Evolutionary conservation across 495 filamentous ascomycete species (phyloP).

Genomic region (Cercophora newfieldiana): DNA sequence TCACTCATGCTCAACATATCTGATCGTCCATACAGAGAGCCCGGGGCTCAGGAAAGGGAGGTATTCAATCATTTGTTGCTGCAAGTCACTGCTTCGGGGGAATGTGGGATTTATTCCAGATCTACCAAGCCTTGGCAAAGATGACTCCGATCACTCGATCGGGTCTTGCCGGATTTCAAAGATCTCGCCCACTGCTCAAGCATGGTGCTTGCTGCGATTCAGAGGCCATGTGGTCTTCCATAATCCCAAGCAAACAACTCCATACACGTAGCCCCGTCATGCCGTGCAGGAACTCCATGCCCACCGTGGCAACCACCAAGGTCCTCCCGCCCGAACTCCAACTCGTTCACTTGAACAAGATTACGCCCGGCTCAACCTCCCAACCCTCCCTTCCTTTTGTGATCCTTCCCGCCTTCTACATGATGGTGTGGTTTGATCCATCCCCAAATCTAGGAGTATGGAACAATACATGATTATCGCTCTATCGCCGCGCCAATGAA

Average conservation of each 20-base stretch:
- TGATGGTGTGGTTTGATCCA: conserved; percentile 32
- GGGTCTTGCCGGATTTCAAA: conserved; percentile 13
- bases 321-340: conserved; percentile 21
- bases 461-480: conserved; percentile 35
- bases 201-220: neutral
- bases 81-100: conserved; percentile 1
- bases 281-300: conserved; percentile 22
- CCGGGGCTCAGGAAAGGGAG: neutral
- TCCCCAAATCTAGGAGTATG: conserved; percentile 27
- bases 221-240: neutral
- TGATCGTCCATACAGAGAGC: neutral
- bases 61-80: neutral
- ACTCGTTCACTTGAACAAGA: conserved; percentile 29
- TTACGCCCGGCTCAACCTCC: conserved; percentile 21
- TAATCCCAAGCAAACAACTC: conserved; percentile 1
- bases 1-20: neutral
- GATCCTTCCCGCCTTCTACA: conserved; percentile 29
- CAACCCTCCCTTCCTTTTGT: conserved; percentile 14
- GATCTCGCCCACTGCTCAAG: conserved; percentile 5
- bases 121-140: conserved; percentile 14
- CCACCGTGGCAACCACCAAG: neutral
- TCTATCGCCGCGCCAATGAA: conserved; percentile 31
- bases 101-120: conserved; percentile 12
- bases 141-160: conserved; percentile 19
- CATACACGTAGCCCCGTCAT: conserved; percentile 7